Percentiles rank a stretch among this genome's conserved stretches.
These are phyloP conservation scores for Moringa oleifera DNA, from an alignment of 345 rosid species.

Conservation along the genomic window DNA sequence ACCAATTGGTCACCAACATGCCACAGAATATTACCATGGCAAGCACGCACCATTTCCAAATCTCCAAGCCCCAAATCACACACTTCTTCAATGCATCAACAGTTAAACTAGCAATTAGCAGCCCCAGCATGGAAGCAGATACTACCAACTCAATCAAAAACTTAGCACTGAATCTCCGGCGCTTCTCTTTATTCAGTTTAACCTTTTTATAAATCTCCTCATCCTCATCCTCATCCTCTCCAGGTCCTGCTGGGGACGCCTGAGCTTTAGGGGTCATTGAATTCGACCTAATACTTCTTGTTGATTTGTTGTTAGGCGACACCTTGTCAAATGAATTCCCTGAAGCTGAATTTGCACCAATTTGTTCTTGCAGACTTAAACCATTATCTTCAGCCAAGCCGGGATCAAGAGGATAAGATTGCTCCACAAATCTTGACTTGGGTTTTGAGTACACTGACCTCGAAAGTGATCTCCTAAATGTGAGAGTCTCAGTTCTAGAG, in stretches of 20 bases:
- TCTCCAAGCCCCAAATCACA: slow-evolving; percentile 48
- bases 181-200: slow-evolving; percentile 36
- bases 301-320: slow-evolving; percentile 44
- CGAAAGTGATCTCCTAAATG: slow-evolving; percentile 40
- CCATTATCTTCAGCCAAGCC: slow-evolving; percentile 42
- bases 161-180: slow-evolving; percentile 23
- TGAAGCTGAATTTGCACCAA: slow-evolving; percentile 29
- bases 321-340: slow-evolving; percentile 31
- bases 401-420: slow-evolving; percentile 33
- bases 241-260: slow-evolving; percentile 34
- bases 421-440: slow-evolving; percentile 83
- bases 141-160: slow-evolving; percentile 46
- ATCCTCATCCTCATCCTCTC: slow-evolving; percentile 38
- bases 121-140: slow-evolving; percentile 29
- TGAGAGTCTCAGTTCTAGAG: slow-evolving; percentile 26
- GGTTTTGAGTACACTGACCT: slow-evolving; percentile 64
- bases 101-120: slow-evolving; percentile 60
- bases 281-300: slow-evolving; percentile 22
- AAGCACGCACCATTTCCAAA: slow-evolving; percentile 87
- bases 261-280: slow-evolving; percentile 34
- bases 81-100: slow-evolving; percentile 23
- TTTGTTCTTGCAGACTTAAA: slow-evolving; percentile 31
- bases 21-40: slow-evolving; percentile 74
- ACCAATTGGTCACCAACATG: slow-evolving; percentile 62
- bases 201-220: slow-evolving; percentile 62